Base-by-base conservation (phyloP, 2,329 filamentous ascomycete species). In the Gaeumannomyces tritici region DNA sequence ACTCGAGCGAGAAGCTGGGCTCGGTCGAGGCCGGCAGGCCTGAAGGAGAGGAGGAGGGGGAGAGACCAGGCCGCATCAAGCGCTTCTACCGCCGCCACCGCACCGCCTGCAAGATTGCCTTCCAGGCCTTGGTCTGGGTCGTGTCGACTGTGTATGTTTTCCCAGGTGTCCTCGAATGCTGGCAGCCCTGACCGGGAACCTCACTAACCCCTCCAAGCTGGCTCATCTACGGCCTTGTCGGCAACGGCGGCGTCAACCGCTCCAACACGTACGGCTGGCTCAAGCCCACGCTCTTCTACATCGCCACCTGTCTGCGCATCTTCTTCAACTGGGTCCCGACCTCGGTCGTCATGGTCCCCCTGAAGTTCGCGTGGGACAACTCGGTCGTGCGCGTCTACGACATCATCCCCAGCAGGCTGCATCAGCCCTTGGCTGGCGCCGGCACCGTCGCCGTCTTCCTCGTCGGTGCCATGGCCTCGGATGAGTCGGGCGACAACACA, bases 211-310 rank as follows among this genome's bases (percentile, higher is more conserved):
- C 60, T 24, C 29, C 33, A 64, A 75, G 74, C 61, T 76, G 74
- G 74, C 75, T 73, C 73, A 71, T 74, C 26, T 74, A 69, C 62
- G 74, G 74, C 29, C 68, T 76, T 35, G 62, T 69, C 42, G 59
- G 35, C 42, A 42, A 60, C 59, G 42, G 51, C 51, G 59, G 59
- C 27, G 57, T 90, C 62, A 90, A 93, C 72, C 85, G 85, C 63
- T 68, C 88, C 64, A 86, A 91, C 70, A 80, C 79, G 68, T 80
- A 83, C 75, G 91, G 90, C 70, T 96, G 91, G 91, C 75, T 95
- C 64, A 84, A 93, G 62, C 91, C 91, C 0, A 93, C 95, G 76
- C 80, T 96, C 60, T 71, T 96, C 58, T 96, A 88, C 79, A 83
- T 96, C 58, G 81, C 79, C 67, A 87, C 96, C 68, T 85, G 83